phyloP scores from a whole-genome alignment of 805 yeast genomes.

The Kazachstania taianensis region DNA sequence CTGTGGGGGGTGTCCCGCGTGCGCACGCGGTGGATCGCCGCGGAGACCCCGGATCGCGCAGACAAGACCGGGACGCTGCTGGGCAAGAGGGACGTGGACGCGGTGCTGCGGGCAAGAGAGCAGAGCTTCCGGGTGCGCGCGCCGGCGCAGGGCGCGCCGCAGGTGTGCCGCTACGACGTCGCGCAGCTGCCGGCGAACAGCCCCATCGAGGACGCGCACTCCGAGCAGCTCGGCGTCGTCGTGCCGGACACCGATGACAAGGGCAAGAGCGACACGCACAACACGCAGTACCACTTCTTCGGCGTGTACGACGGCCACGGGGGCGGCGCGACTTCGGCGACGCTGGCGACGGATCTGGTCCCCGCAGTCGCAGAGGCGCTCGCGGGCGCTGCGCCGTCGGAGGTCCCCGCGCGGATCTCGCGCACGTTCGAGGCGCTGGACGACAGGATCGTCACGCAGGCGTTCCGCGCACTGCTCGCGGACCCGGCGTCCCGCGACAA shows the following conservation, averaged over 20 bases:
- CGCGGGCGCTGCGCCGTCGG: neutral
- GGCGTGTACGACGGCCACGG: conserved; percentile 96
- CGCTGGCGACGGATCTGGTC: conserved; percentile 68
- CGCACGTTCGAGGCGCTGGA: conserved; percentile 76
- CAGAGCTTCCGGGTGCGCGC: conserved; percentile 73
- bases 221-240: conserved; percentile 70
- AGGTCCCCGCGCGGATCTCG: conserved; percentile 65
- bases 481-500: conserved; percentile 47
- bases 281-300: conserved; percentile 86
- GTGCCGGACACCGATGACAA: conserved; percentile 38
- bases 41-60: too few species aligned
- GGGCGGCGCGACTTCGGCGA: conserved; percentile 89
- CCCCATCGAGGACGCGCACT: conserved; percentile 90
- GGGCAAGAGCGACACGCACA: neutral
- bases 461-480: conserved; percentile 58
- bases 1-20: too few species aligned
- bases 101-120: conserved; percentile 58
- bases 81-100: conserved; percentile 61
- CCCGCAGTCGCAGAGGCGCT: conserved; percentile 50
- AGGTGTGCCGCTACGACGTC: conserved; percentile 79
- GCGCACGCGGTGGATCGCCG: too few species aligned
- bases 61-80: conserved; percentile 36
- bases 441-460: conserved; percentile 71
- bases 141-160: too few species aligned
- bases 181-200: conserved; percentile 84